Evolutionary conservation across 2,329 filamentous ascomycete genomes (phyloP), one percentile per base, ranked within the genome.

Genomic region (Neoarthrinium moseri): DNA sequence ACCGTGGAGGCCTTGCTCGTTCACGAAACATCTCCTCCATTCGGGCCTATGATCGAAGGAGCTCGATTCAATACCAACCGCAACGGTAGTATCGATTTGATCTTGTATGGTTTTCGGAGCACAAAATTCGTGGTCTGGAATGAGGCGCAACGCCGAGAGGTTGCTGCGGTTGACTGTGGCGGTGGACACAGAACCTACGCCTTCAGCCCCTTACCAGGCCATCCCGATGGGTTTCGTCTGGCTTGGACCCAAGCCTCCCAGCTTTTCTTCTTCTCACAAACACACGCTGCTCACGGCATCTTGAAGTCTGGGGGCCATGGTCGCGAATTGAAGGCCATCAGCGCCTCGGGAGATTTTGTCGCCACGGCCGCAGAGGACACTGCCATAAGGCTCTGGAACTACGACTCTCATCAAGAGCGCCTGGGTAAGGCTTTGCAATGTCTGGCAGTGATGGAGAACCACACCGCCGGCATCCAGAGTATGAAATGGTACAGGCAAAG

Each of bases 111-210:
- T 3, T 97, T 96, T 67, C 83, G 81, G 45, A 83, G 87, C 60
- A 89, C 83, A 51, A 74, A 82, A 37, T 95, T 97, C 59, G 73
- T 95, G 11, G 77, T 92, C 8, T 94, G 89, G 81, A 89, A 96
- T 61, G 83, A 88, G 60, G 83, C 81, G 0, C 72, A 71, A 2
- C 83, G 89, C 48, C 77, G 81, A 46, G 86, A 92, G 56, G 65
- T 92, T 13, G 79, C 86, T 45, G 76, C 74, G 1, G 75, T 95
- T 23, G 84, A 91, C 39, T 96, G 92, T 60, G 92, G 91, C 45
- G 92, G 92, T 26, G 84, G 84, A 0, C 90, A 96, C 60, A 80
- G 92, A 45, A 84, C 78, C 24, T 96, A 90, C 75, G 78, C 81
- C 52, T 64, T 66, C 46, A 54, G 61, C 47, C 51, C 60, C 20